These are phyloP conservation scores for Bruguiera parviflora DNA, from an alignment of 345 rosid genomes.

Conservation along the genomic window DNA sequence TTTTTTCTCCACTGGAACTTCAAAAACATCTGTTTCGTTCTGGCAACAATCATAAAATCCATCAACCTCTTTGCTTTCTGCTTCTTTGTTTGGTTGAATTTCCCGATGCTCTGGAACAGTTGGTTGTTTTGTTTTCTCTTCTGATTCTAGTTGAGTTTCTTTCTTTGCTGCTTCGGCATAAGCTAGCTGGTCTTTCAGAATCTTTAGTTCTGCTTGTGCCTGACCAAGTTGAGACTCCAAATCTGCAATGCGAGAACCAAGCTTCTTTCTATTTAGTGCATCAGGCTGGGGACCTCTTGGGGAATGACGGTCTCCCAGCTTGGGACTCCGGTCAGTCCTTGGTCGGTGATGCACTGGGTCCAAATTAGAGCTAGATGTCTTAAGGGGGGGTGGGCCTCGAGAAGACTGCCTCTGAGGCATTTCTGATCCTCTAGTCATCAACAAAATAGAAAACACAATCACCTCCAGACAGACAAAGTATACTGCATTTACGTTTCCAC, in stretches of 20 bases:
- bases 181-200: constrained; percentile 65
- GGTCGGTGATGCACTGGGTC: constrained; percentile 48
- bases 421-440: constrained; percentile 53
- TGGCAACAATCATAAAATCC: constrained; percentile 37
- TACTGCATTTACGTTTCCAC: background rate
- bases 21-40: constrained; percentile 69
- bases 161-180: constrained; percentile 85
- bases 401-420: constrained; percentile 73
- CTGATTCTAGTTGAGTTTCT: constrained; percentile 60
- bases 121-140: constrained; percentile 51
- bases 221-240: constrained; percentile 90
- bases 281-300: constrained; percentile 69
- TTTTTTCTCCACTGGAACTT: constrained; percentile 54
- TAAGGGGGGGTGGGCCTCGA: constrained; percentile 48
- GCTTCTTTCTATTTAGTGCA: constrained; percentile 63
- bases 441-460: background rate
- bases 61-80: constrained; percentile 24
- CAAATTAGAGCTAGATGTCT: constrained; percentile 57
- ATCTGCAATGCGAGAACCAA: constrained; percentile 77
- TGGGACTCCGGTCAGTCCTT: constrained; percentile 60
- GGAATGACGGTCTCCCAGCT: constrained; percentile 71
- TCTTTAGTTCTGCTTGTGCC: constrained; percentile 84
- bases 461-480: background rate
- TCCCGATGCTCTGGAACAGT: constrained; percentile 12
- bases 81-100: constrained; percentile 20